A percentile compares a stretch with the other conserved stretches of the same genome.
These are phyloP conservation scores for Basidiobolus meristosporus DNA, from an alignment of 371 early-diverging fungal genomes.

Conservation along the genomic window DNA sequence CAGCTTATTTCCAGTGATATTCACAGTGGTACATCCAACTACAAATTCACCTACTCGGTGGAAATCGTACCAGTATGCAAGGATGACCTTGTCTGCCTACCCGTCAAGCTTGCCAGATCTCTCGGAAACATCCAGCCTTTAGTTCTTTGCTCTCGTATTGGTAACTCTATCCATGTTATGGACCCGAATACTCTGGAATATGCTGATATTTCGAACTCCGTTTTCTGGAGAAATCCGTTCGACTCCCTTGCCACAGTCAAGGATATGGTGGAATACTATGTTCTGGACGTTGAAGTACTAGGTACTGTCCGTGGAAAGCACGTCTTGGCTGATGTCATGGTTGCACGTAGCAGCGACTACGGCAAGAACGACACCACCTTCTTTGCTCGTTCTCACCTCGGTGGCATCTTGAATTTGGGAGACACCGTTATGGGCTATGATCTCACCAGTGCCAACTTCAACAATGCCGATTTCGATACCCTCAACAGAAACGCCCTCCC, in stretches of 20 bases:
- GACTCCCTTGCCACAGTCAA: constrained; percentile 45
- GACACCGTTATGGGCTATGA: constrained; percentile 89
- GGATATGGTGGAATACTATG: constrained; percentile 75
- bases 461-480: constrained; percentile 62
- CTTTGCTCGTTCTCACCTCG: constrained; percentile 84
- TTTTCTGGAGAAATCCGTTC: constrained; percentile 78
- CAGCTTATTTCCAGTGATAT: constrained; percentile 95
- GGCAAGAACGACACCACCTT: constrained; percentile 67
- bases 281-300: constrained; percentile 78
- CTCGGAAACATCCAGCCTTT: constrained; percentile 51
- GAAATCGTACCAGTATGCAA: constrained; percentile 96
- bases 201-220: constrained; percentile 50
- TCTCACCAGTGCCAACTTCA: constrained; percentile 73
- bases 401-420: constrained; percentile 74
- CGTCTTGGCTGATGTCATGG: constrained; percentile 56
- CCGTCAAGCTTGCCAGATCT: constrained; percentile 60
- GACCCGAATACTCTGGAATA: constrained; percentile 63
- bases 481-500: constrained; percentile 43
- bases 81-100: constrained; percentile 91
- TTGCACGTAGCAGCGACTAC: constrained; percentile 59
- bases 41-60: constrained; percentile 90
- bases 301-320: constrained; percentile 56
- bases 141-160: constrained; percentile 65
- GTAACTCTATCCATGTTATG: constrained; percentile 63
- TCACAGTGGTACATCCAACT: constrained; percentile 82